These are phyloP conservation scores for Simplicillium sp. DNA, from an alignment of 2,329 filamentous ascomycete species.

Conservation along the genomic window DNA sequence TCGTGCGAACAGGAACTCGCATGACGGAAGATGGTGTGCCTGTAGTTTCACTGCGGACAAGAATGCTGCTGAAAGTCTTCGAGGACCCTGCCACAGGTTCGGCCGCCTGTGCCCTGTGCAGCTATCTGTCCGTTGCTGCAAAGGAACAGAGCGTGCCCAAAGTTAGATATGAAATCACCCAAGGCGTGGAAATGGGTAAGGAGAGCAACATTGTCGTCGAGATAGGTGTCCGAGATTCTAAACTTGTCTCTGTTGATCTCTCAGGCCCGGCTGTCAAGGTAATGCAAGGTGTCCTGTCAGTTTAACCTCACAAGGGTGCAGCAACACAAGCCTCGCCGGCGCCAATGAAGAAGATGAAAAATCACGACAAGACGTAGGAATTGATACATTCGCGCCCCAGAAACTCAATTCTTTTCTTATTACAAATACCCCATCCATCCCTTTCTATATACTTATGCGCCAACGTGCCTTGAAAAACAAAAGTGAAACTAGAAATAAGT, in stretches of 20 bases:
- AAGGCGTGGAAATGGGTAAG: constrained; percentile 61
- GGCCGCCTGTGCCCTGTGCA: constrained; percentile 46
- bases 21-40: constrained; percentile 15
- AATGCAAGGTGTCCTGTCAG: constrained; percentile 21
- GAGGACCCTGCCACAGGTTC: constrained; percentile 57
- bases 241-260: constrained; percentile 20
- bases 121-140: constrained; percentile 40
- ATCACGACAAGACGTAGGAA: too few relatives aligned
- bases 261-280: constrained; percentile 23
- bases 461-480: not conserved
- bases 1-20: constrained; percentile 30
- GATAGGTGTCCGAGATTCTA: constrained; percentile 21
- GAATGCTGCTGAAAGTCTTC: constrained; percentile 45
- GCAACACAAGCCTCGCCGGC: too few relatives aligned
- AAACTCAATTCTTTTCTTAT: not conserved
- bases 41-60: constrained; percentile 36
- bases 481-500: not conserved
- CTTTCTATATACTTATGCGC: not conserved
- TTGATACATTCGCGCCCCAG: not conserved
- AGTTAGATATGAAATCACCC: constrained; percentile 42
- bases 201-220: constrained; percentile 41
- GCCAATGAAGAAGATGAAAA: too few relatives aligned
- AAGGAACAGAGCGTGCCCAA: constrained; percentile 19
- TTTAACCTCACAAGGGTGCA: constrained; percentile 8
- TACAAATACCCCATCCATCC: not conserved